Percentiles rank a stretch among this genome's conserved stretches.
Evolutionary conservation across 345 rosid species (phyloP).

Genomic region (Eucalyptus rudis): DNA sequence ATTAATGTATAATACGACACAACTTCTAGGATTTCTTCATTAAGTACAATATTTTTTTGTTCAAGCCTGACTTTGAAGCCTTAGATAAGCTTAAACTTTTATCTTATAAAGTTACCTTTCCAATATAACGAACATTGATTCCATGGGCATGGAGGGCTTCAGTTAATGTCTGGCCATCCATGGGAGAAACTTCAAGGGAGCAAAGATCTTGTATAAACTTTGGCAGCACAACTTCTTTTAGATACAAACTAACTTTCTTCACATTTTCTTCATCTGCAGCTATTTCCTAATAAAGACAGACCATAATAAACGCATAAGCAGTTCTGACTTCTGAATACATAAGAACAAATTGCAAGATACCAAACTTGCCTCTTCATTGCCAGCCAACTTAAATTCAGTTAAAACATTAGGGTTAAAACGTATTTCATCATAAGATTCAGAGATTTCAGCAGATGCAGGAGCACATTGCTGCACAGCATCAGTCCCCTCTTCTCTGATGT

Average conservation of each 20-base stretch:
- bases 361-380: conserved; percentile 61
- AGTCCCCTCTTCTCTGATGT: not conserved
- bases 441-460: conserved; percentile 19
- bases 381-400: conserved; percentile 85
- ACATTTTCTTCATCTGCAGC: conserved; percentile 84
- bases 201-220: conserved; percentile 95
- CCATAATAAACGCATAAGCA: not conserved
- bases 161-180: conserved; percentile 98
- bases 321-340: not conserved
- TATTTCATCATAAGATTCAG: conserved; percentile 40
- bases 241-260: conserved; percentile 70
- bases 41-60: not conserved
- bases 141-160: conserved; percentile 99
- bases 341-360: not conserved
- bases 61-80: not conserved
- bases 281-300: conserved; percentile 41
- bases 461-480: conserved; percentile 10
- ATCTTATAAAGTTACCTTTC: conserved; percentile 35
- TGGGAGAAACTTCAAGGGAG: conserved; percentile 93
- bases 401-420: conserved; percentile 91
- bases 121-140: conserved; percentile 88
- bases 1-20: not conserved
- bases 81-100: not conserved
- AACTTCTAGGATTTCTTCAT: not conserved
- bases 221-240: conserved; percentile 69